A percentile compares a stretch with the other conserved stretches of the same genome.
These are phyloP conservation scores for Dimargaris verticillata DNA, from an alignment of 192 early-diverging fungal genomes.

Conservation along the genomic window DNA sequence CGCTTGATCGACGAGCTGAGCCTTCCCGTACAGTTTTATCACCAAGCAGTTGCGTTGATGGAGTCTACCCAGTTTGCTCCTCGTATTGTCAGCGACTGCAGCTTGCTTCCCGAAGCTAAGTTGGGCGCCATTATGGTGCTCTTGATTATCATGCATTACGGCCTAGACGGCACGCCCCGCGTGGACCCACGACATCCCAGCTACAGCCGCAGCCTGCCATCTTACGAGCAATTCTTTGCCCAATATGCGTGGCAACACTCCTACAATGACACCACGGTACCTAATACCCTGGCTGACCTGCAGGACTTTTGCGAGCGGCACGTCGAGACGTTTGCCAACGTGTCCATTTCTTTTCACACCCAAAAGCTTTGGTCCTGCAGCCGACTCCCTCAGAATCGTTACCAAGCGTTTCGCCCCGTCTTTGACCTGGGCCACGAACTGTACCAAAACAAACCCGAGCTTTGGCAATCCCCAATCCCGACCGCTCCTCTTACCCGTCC, in stretches of 20 bases:
- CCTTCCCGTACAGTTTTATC: not conserved
- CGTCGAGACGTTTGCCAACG: not conserved
- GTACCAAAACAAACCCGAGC: too few relatives aligned
- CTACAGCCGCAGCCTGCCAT: not conserved
- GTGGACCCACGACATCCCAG: conserved; percentile 1
- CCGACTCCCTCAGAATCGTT: too few relatives aligned
- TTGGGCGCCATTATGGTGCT: not conserved
- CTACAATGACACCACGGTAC: not conserved
- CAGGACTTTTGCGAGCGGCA: conserved; percentile 9
- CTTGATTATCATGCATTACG: conserved; percentile 8
- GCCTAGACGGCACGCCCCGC: conserved; percentile 3
- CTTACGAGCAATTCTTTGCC: not conserved
- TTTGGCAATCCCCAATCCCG: too few relatives aligned
- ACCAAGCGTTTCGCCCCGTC: too few relatives aligned
- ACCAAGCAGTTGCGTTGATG: not conserved
- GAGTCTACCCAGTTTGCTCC: not conserved
- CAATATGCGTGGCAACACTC: not conserved
- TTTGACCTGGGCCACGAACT: too few relatives aligned
- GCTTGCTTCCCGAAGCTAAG: not conserved
- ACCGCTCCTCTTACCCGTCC: too few relatives aligned
- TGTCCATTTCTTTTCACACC: not conserved
- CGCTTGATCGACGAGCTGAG: conserved; percentile 1
- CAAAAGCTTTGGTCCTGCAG: not conserved
- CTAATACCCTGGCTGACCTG: not conserved
- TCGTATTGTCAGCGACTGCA: not conserved